Percentiles rank a stretch among this genome's conserved stretches.
These are phyloP conservation scores for Cenchrus fungigraminus DNA, from an alignment of 176 grass and related monocot genomes.

Conservation along the genomic window DNA sequence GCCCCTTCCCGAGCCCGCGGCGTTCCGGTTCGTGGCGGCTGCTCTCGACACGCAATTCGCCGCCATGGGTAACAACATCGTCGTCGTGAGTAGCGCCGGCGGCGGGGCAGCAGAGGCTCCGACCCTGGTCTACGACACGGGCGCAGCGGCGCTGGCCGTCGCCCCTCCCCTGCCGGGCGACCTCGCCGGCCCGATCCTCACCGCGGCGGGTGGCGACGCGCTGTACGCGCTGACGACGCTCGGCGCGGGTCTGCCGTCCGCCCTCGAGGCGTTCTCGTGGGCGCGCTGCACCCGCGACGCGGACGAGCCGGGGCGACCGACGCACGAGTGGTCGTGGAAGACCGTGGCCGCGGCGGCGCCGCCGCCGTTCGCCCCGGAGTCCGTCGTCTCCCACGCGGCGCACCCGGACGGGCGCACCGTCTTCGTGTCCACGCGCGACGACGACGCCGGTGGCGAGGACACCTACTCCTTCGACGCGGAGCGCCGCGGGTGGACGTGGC, in stretches of 20 bases:
- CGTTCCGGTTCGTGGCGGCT: neutral
- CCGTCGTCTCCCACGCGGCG: neutral
- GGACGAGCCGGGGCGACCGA: neutral
- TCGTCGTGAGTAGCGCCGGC: slow-evolving; percentile 1
- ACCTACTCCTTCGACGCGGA: slow-evolving; percentile 12
- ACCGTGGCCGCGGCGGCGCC: neutral
- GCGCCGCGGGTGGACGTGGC: neutral
- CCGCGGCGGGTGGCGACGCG: neutral
- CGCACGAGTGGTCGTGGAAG: slow-evolving; percentile 9
- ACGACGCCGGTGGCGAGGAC: neutral
- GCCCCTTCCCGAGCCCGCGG: neutral
- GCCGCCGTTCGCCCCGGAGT: neutral
- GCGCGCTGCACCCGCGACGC: neutral
- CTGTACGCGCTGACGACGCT: slow-evolving; percentile 16
- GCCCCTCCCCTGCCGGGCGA: neutral
- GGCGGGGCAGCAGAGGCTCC: neutral
- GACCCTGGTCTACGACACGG: slow-evolving; percentile 10
- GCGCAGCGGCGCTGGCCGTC: slow-evolving; percentile 2
- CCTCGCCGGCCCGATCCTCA: neutral
- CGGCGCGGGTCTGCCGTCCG: neutral
- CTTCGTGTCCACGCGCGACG: neutral
- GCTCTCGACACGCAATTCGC: neutral
- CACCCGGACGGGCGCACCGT: neutral
- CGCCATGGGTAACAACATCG: neutral
- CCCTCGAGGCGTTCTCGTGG: slow-evolving; percentile 9